Evolutionary conservation across 495 filamentous ascomycete genomes (phyloP), one percentile per base, ranked within the genome.

Genomic region (Talaromyces wortmannii): DNA sequence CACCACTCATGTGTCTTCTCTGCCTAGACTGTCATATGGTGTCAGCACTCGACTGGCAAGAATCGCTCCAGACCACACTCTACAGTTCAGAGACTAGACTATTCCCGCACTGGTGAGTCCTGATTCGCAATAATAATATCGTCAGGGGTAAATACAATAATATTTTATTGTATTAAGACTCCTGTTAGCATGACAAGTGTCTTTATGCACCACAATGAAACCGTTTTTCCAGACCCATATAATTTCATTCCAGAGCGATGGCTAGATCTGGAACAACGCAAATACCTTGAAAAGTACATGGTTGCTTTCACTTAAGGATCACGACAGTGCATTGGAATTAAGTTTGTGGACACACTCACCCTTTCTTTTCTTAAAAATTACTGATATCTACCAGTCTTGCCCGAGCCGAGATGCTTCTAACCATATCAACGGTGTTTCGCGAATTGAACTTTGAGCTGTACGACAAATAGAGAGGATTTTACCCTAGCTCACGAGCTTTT

Each of bases 171-270:
- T 11, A 46, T 36, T 12, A 29, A 62, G 18, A 75, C 70, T 1
- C 71, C 76, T 0, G 67, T 80, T 10, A 69, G 71, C 32, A 72
- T 73, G 67, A 66, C 65, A 0, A 59, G 59, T 8, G 68, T 68
- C 48, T 64, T 72, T 45, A 61, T 77, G 29, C 75, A 77, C 56
- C 67, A 57, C 42, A 62, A 78, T 53, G 56, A 69, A 40, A 55
- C 54, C 2, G 46, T 79, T 44, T 82, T 74, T 53, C 70, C 72
- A 0, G 55, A 75, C 7, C 67, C 75, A 0, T 29, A 66, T 0
- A 53, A 61, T 12, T 80, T 76, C 62, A 57, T 58, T 3, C 77
- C 79, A 0, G 68, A 76, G 7, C 69, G 78, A 6, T 82, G 73
- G 72, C 53, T 78, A 16, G 33, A 55, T 2, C 8, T 13, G 8